These are phyloP conservation scores for Saccharomyces uvarum DNA, from an alignment of 1,139 yeast species.

Conservation along the genomic window DNA sequence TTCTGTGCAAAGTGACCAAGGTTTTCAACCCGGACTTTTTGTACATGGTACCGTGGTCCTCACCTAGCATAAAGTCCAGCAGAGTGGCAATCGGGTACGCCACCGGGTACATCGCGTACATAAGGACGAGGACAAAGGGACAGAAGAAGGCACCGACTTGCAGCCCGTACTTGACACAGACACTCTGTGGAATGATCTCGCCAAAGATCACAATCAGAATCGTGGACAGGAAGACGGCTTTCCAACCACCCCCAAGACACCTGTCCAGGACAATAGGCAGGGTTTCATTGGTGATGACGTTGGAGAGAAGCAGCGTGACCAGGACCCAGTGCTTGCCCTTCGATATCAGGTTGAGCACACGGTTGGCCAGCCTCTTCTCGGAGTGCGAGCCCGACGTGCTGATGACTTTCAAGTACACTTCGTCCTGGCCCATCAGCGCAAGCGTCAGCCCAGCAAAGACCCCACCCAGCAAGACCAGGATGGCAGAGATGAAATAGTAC, in stretches of 20 bases:
- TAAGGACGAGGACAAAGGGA: conserved; percentile 75
- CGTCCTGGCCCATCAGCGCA: conserved; percentile 97
- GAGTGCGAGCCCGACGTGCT: conserved; percentile 40
- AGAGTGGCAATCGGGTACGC: conserved; percentile 85
- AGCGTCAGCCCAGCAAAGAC: conserved; percentile 92
- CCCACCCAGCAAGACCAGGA: conserved; percentile 82
- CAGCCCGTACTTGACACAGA: conserved; percentile 86
- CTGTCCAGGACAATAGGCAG: conserved; percentile 89
- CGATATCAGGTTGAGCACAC: conserved; percentile 63
- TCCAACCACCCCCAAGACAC: conserved; percentile 95
- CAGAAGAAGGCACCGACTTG: conserved; percentile 86
- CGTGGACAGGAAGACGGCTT: conserved; percentile 89
- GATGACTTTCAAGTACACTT: conserved; percentile 73
- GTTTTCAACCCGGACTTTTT: conserved; percentile 90
- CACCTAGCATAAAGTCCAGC: conserved; percentile 78
- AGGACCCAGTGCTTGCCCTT: conserved; percentile 97
- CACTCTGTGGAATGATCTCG: conserved; percentile 90
- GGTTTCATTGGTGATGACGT: conserved; percentile 92
- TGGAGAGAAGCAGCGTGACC: conserved; percentile 75
- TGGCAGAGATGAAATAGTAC: conserved; percentile 46
- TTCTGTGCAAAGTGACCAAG: conserved; percentile 81
- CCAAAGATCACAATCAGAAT: conserved; percentile 91
- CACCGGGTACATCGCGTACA: conserved; percentile 86
- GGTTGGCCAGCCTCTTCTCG: conserved; percentile 66
- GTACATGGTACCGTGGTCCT: conserved; percentile 93